Evolutionary conservation across 192 early-diverging fungal genomes (phyloP), one percentile per base, ranked within the genome.

Genomic region (Thoreauomyces humboldtii): DNA sequence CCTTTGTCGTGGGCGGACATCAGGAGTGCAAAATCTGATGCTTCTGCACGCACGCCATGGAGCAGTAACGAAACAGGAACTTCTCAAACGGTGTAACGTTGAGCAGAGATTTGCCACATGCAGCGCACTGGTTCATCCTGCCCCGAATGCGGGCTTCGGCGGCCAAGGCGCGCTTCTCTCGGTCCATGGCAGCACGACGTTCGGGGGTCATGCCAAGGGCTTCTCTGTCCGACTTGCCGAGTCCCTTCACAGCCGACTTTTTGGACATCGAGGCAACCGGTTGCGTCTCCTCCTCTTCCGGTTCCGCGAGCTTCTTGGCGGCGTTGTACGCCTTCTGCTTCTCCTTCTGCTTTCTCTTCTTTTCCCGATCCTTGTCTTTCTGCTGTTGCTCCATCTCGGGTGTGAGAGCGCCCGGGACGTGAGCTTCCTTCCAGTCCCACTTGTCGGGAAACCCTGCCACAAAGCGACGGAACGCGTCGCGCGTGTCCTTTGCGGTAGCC

Each of bases 91-190:
- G 82, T 0, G 76, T 70, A 22, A 81, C 9, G 0, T 75, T 80
- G 28, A 72, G 77, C 46, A 93, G 56, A 1, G 72, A 65, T 50
- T 81, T 83, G 6, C 81, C 84, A 70, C 91, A 93, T 15, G 77
- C 75, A 11, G 80, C 70, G 59, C 83, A 83, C 57, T 85, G 78
- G 34, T 75, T 78, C 53, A 82, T 54, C 71, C 72, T 31, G 36
- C 69, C 46, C 61, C 69, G 2, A 51, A 88, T 77, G 28, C 89
- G 72, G 11, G 85, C 83, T 63, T 93, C 91, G 2, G 89, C 89
- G 2, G 91, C 91, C 53, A 79, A 68, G 1, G 89, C 89, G 69
- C 82, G 42, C 52, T 88, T 86, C 58, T 93, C 92, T 41, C 92
- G 75, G 59, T 93, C 92, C 27, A 93, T 64, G 43, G 81, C 70